A percentile compares a stretch with the other conserved stretches of the same genome.
These are phyloP conservation scores for Liquidambar formosana DNA, from an alignment of 164 flowering plant species.

Conservation along the genomic window DNA sequence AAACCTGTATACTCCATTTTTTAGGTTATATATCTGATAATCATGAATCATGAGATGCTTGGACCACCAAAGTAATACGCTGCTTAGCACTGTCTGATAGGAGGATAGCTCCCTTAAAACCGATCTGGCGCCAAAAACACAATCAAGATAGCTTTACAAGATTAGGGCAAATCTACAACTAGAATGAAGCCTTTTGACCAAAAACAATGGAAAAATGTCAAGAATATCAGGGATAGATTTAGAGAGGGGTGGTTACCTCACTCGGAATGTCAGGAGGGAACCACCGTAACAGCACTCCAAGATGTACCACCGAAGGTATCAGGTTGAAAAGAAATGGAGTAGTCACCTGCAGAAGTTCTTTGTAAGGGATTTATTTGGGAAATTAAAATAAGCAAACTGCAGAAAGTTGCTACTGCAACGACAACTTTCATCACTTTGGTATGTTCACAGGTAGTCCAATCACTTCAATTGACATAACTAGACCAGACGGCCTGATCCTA, in stretches of 20 bases:
- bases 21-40: background rate
- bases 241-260: constrained; percentile 53
- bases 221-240: background rate
- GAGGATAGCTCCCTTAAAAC: constrained; percentile 70
- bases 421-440: too few relatives aligned
- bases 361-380: too few relatives aligned
- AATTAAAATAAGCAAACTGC: too few relatives aligned
- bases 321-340: constrained; percentile 91
- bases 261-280: constrained; percentile 63
- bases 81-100: constrained; percentile 85
- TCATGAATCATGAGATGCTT: constrained; percentile 83
- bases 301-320: constrained; percentile 89
- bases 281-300: constrained; percentile 58
- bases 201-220: background rate
- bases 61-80: constrained; percentile 81
- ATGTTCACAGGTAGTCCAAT: too few relatives aligned
- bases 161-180: constrained; percentile 2
- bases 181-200: background rate
- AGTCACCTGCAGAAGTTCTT: constrained; percentile 60
- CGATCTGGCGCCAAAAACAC: constrained; percentile 63
- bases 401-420: too few relatives aligned
- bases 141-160: constrained; percentile 20
- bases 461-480: too few relatives aligned
- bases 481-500: too few relatives aligned
- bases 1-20: too few relatives aligned